A percentile compares a stretch with the other conserved stretches of the same genome.
Evolutionary conservation across 1,139 yeast species (phyloP).

Genomic region (Blastobotrys buckinghamii): DNA sequence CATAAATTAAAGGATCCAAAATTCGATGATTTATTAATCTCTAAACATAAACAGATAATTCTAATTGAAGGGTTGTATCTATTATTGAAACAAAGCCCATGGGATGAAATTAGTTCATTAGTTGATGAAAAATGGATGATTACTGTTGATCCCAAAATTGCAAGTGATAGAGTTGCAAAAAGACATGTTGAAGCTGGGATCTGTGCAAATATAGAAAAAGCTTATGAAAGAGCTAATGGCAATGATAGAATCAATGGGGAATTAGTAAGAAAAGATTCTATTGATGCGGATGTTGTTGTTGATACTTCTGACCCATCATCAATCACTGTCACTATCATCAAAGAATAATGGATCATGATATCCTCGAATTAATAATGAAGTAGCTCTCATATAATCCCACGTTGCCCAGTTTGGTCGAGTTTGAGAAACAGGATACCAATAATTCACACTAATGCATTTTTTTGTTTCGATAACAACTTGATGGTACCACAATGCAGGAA

Average conservation of each 20-base stretch:
- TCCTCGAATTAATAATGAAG: conserved; percentile 24
- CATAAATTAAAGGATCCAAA: conserved; percentile 60
- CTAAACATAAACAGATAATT: conserved; percentile 40
- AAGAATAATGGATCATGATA: conserved; percentile 27
- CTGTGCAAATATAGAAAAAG: conserved; percentile 49
- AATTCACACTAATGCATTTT: conserved; percentile 34
- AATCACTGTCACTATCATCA: conserved; percentile 15
- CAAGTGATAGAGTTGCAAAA: conserved; percentile 54
- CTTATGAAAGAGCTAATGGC: conserved; percentile 53
- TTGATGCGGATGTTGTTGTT: conserved; percentile 31
- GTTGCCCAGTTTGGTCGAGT: conserved; percentile 28
- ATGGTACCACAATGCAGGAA: conserved; percentile 41
- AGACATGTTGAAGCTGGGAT: conserved; percentile 74
- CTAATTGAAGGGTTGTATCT: conserved; percentile 51
- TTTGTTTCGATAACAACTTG: conserved; percentile 30
- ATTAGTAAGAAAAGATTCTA: conserved; percentile 44
- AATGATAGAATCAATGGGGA: conserved; percentile 70
- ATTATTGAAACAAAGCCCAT: conserved; percentile 34
- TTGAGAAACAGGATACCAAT: conserved; percentile 34
- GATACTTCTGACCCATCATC: not conserved
- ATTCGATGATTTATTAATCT: conserved; percentile 44
- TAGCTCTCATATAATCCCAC: conserved; percentile 31
- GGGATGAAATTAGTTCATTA: conserved; percentile 30
- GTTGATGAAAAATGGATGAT: conserved; percentile 37
- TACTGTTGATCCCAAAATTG: conserved; percentile 41